Conservation (phyloP, 2,329 filamentous ascomycete genomes). For the Ascochyta viciae-villosae region DNA sequence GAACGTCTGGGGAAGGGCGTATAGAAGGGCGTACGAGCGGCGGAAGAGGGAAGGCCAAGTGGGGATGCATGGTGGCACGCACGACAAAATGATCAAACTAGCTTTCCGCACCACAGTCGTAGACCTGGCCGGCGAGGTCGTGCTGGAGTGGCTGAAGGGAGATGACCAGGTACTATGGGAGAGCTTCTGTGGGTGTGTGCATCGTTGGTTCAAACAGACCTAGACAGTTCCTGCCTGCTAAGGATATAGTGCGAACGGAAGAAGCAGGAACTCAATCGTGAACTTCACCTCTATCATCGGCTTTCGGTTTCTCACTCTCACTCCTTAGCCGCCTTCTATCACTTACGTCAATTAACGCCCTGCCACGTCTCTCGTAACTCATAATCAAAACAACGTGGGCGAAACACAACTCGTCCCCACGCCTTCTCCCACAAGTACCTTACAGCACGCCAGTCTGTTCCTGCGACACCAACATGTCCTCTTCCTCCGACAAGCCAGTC, state of each 20-base stretch:
- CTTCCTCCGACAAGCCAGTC: constrained; percentile 1
- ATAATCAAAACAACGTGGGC: not conserved
- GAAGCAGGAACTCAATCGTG: not conserved
- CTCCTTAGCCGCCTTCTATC: not conserved
- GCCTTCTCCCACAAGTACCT: not conserved
- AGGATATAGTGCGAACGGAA: not conserved
- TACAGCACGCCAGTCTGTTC: not conserved
- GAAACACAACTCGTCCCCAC: not conserved
- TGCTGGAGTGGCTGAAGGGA: constrained; percentile 77
- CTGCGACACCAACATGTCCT: not conserved
- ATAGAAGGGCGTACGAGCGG: constrained; percentile 65
- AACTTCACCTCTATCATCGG: not conserved
- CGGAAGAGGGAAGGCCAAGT: constrained; percentile 27
- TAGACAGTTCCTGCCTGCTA: not conserved
- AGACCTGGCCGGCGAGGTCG: constrained; percentile 47
- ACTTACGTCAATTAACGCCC: not conserved
- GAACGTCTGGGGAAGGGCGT: constrained; percentile 81
- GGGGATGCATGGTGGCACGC: constrained; percentile 21
- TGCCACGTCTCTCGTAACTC: not conserved
- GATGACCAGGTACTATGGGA: constrained; percentile 77
- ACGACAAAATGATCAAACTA: not conserved
- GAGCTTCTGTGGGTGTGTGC: constrained; percentile 79
- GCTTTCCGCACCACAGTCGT: constrained; percentile 48
- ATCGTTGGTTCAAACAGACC: constrained; percentile 20
- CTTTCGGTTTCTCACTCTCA: not conserved